A percentile compares a stretch with the other conserved stretches of the same genome.
phyloP scores from a whole-genome alignment of 2,329 filamentous ascomycete species.

The Fusarium sp. region DNA sequence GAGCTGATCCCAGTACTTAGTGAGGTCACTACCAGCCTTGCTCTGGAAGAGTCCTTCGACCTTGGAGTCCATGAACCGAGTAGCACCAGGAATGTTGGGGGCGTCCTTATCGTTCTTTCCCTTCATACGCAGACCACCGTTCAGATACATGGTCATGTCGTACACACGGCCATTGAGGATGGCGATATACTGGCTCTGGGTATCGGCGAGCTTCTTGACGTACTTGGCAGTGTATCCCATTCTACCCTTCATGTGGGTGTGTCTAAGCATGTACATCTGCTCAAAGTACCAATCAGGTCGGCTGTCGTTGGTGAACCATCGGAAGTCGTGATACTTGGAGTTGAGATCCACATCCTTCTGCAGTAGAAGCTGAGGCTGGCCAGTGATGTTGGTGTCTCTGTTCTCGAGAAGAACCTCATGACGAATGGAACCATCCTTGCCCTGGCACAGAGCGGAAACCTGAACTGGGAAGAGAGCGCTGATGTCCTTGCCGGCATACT shows the following conservation, averaged over 20 bases:
- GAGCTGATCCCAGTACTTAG: conserved; percentile 83
- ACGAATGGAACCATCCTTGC: conserved; percentile 73
- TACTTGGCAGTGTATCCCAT: conserved; percentile 87
- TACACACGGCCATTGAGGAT: conserved; percentile 86
- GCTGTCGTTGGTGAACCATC: conserved; percentile 82
- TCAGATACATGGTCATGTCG: conserved; percentile 86
- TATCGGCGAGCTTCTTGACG: conserved; percentile 75
- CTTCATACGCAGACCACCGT: conserved; percentile 76
- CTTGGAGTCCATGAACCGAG: conserved; percentile 83
- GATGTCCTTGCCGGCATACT: conserved; percentile 90
- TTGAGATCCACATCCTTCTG: conserved; percentile 73
- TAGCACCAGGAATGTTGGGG: conserved; percentile 63
- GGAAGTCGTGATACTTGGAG: conserved; percentile 91
- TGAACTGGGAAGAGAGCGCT: conserved; percentile 92
- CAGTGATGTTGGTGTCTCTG: conserved; percentile 79
- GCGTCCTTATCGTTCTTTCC: conserved; percentile 65
- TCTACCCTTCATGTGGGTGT: conserved; percentile 86
- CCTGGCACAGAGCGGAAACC: conserved; percentile 90
- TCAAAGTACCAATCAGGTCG: conserved; percentile 94
- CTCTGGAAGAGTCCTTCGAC: conserved; percentile 83
- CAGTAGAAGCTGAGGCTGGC: conserved; percentile 73
- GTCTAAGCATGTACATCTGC: conserved; percentile 82
- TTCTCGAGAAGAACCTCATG: conserved; percentile 87
- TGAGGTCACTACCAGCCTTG: conserved; percentile 82
- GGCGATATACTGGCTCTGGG: conserved; percentile 75